Conservation (phyloP, 2,329 filamentous ascomycete species). For the Trichoderma guizhouense region DNA sequence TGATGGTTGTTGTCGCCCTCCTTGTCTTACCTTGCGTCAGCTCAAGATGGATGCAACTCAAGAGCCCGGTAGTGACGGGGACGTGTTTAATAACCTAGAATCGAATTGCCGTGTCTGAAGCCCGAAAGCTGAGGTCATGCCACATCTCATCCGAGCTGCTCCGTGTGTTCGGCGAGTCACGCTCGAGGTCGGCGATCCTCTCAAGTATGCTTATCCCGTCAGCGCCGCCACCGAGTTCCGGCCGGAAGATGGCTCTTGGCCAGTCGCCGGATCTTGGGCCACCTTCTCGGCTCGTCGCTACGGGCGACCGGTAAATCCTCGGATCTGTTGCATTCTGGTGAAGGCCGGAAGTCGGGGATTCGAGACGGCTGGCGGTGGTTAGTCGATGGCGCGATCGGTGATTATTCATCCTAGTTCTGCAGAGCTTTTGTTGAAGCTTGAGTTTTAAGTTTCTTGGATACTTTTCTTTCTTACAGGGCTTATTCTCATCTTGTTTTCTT, state of each 20-base stretch:
- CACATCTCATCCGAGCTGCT: background rate
- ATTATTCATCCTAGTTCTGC: constrained; percentile 1
- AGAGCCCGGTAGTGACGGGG: background rate
- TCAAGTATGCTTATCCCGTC: background rate
- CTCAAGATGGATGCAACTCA: background rate
- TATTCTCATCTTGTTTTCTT: background rate
- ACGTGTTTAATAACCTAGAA: background rate
- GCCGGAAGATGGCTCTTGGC: background rate
- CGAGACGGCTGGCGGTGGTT: background rate
- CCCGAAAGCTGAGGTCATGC: background rate
- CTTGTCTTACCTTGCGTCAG: background rate
- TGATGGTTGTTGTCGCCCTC: background rate
- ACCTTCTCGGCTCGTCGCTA: constrained; percentile 7
- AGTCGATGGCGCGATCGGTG: constrained; percentile 16
- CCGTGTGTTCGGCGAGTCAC: background rate
- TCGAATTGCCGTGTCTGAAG: background rate
- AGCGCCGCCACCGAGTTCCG: constrained; percentile 2
- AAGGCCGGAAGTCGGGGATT: constrained; percentile 10
- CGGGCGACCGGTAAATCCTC: background rate
- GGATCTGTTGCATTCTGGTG: background rate
- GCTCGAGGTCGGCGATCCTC: background rate
- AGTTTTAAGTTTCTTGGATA: background rate
- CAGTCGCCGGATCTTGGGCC: background rate
- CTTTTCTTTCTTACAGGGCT: background rate
- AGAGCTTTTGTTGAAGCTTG: background rate